Percentiles rank a stretch among this genome's conserved stretches.
Evolutionary conservation across 2,329 filamentous ascomycete species (phyloP).

Genomic region (Hyphodiscus sp.): DNA sequence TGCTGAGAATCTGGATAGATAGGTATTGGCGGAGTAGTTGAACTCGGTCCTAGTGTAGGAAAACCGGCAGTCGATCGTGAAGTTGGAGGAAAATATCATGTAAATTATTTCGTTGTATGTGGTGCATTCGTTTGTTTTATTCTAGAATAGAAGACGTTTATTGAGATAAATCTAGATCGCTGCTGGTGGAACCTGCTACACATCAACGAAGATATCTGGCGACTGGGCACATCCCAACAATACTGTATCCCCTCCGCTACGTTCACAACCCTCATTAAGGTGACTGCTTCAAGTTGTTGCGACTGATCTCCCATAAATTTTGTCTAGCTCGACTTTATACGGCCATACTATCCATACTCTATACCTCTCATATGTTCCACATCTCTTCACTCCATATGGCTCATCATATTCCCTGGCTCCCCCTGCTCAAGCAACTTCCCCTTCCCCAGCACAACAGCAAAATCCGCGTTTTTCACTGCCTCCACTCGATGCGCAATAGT

Average conservation of each 20-base stretch:
- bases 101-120: no score
- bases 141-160: conserved; percentile 48
- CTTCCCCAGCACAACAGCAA: conserved; percentile 28
- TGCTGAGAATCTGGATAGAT: no score
- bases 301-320: no score
- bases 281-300: no score
- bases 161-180: neutral
- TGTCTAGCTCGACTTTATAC: no score
- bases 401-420: conserved; percentile 7
- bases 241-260: conserved; percentile 54
- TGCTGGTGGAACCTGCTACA: neutral
- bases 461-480: conserved; percentile 53
- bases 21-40: conserved; percentile 51
- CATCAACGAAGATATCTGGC: conserved; percentile 44
- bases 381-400: neutral
- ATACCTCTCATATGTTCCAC: neutral
- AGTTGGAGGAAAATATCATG: no score
- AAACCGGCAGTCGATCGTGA: no score
- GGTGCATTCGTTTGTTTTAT: no score
- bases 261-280: conserved; percentile 54
- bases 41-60: conserved; percentile 52
- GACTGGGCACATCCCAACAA: conserved; percentile 66
- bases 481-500: conserved; percentile 60
- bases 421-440: conserved; percentile 22
- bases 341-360: no score